phyloP scores from a whole-genome alignment of 139 green algal genomes.

The Asterochloris erici region DNA sequence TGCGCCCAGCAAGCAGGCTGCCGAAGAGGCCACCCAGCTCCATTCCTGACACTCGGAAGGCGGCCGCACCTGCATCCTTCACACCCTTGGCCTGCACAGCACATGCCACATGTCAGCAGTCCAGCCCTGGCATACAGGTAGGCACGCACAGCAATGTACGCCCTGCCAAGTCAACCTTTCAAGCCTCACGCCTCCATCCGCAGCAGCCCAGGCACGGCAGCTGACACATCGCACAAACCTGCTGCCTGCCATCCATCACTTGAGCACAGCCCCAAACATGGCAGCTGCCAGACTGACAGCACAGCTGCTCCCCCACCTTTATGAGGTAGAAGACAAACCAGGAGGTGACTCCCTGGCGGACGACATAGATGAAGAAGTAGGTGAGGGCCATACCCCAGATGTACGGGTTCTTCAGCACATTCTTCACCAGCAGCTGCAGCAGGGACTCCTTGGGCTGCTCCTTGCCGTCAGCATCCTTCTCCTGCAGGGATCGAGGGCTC shows the following conservation, averaged over 20 bases:
- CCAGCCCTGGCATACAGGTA: neutral
- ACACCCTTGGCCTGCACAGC: constrained; percentile 70
- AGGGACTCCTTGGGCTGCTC: constrained; percentile 48
- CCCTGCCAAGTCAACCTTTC: too few species aligned
- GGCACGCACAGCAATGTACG: neutral
- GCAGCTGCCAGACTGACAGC: too few species aligned
- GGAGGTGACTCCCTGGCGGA: constrained; percentile 68
- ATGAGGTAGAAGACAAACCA: constrained; percentile 84
- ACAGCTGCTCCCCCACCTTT: constrained; percentile 15
- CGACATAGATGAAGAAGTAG: constrained; percentile 81
- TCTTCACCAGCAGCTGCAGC: constrained; percentile 71
- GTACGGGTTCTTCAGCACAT: constrained; percentile 83
- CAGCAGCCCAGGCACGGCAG: too few species aligned
- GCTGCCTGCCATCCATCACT: too few species aligned
- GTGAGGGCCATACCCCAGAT: constrained; percentile 89
- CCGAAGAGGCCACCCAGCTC: constrained; percentile 87
- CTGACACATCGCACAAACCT: too few species aligned
- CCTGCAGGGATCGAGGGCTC: neutral
- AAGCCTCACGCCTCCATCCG: too few species aligned
- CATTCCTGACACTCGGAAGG: constrained; percentile 77
- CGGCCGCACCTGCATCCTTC: constrained; percentile 68
- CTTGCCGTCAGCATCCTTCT: constrained; percentile 8
- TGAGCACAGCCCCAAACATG: too few species aligned
- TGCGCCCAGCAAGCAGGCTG: constrained; percentile 69
- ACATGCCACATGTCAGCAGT: neutral